phyloP scores from a whole-genome alignment of 768 basidiomycete species.

The Amanita phalloides region DNA sequence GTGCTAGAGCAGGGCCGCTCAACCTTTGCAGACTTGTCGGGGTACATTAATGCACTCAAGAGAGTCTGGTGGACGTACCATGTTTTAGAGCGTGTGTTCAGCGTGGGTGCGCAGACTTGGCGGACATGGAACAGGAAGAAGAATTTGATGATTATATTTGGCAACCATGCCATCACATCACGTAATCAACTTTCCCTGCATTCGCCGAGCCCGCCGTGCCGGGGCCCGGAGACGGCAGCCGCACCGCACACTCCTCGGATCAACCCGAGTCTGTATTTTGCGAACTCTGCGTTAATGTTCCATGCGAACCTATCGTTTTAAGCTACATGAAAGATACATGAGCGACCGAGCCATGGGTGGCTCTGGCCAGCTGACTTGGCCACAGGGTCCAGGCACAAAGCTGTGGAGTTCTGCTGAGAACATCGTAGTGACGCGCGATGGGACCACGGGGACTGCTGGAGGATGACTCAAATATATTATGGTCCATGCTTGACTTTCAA shows the following conservation, averaged over 20 bases:
- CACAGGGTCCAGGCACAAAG: too few species aligned
- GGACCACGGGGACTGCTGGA: not conserved
- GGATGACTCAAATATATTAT: not conserved
- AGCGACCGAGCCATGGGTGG: too few species aligned
- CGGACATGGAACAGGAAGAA: not conserved
- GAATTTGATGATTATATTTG: not conserved
- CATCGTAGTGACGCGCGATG: too few species aligned
- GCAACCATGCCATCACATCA: not conserved
- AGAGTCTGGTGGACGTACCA: not conserved
- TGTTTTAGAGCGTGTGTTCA: not conserved
- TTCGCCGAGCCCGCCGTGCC: too few species aligned
- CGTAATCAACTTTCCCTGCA: not conserved
- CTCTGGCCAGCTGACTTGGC: too few species aligned
- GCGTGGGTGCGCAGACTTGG: not conserved
- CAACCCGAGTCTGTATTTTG: too few species aligned
- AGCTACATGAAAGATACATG: too few species aligned
- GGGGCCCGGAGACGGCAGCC: too few species aligned
- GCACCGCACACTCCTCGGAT: too few species aligned
- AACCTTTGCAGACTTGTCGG: not conserved
- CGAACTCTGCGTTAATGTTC: too few species aligned
- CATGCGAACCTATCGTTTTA: too few species aligned
- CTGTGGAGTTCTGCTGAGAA: too few species aligned
- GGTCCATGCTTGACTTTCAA: not conserved
- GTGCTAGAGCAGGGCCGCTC: not conserved
- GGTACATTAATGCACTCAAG: not conserved